Evolutionary conservation across 805 yeast species (phyloP), one percentile per base, ranked within the genome.

Genomic region (Blastobotrys chiropterorum): DNA sequence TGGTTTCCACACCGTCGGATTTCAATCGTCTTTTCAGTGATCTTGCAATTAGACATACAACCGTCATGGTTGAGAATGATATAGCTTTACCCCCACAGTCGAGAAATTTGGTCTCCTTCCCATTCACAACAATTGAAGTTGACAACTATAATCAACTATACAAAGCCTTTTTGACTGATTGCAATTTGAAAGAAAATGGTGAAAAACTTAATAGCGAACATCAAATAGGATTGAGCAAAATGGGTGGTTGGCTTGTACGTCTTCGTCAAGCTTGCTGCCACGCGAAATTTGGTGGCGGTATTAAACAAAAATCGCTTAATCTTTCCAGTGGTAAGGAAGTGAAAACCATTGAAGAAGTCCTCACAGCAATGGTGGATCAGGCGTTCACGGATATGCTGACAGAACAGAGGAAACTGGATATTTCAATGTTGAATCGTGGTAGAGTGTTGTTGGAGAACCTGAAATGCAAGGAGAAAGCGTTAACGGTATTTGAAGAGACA

Each of bases 201-300:
- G 43, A 40, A 5, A 17, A 8, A 5, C 16, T 40, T 13, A 40
- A 40, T 6, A 15, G 16, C 20, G 43, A 40, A 15, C 43, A 40
- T 8, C 16, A 15, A 19, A 22, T 48, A 16, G 59, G 54, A 70
- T 83, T 38, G 74, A 74, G 41, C 50, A 62, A 11, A 67, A 72
- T 60, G 79, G 77, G 6, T 66, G 71, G 31, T 82, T 88, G 96
- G 94, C 69, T 92, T 5, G 72, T 75, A 3, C 72, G 77, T 46
- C 68, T 92, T 26, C 73, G 98, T 34, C 89, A 86, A 60, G 74
- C 86, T 0, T 92, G 97, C 59, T 86, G 94, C 53, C 95, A 88
- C 68, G 88, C 96, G 21, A 54, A 60, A 3, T 53, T 60, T 49
- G 69, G 70, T 22, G 47, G 50, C 2, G 62, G 59, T 38, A 59